These are phyloP conservation scores for Solanum chaucha DNA, from an alignment of 257 asterid species.

Conservation along the genomic window DNA sequence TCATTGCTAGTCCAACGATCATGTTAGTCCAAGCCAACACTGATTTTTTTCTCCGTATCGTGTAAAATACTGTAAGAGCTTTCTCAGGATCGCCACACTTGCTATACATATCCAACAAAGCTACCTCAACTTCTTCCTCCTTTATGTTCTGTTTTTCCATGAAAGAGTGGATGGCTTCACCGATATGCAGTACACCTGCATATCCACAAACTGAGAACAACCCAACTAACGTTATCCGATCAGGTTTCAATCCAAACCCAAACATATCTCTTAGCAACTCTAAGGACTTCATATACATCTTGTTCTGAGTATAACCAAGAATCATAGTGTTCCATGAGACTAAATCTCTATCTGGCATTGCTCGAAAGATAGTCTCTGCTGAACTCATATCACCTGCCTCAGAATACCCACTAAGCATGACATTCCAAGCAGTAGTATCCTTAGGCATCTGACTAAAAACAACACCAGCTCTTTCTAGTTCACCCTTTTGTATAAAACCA, in stretches of 20 bases:
- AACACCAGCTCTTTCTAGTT: constrained; percentile 33
- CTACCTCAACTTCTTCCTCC: constrained; percentile 36
- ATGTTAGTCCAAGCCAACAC: constrained; percentile 66
- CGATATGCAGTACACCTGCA: constrained; percentile 50
- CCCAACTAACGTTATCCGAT: constrained; percentile 42
- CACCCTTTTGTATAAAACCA: constrained; percentile 46
- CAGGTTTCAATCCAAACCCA: constrained; percentile 37
- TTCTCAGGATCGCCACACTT: constrained; percentile 57
- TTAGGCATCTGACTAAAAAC: constrained; percentile 41
- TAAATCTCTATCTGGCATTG: constrained; percentile 5
- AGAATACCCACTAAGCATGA: constrained; percentile 2
- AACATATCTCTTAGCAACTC: constrained; percentile 1
- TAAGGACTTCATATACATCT: neutral
- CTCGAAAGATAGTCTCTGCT: constrained; percentile 1
- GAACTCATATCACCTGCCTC: constrained; percentile 19
- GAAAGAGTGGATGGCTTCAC: constrained; percentile 48
- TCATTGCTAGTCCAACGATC: constrained; percentile 54
- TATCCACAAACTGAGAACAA: constrained; percentile 58
- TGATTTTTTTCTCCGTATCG: constrained; percentile 29
- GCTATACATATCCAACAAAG: constrained; percentile 61
- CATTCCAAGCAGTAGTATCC: constrained; percentile 9
- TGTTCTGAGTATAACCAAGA: constrained; percentile 5
- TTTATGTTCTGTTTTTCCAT: constrained; percentile 31
- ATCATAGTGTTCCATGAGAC: constrained; percentile 12
- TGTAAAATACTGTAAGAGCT: constrained; percentile 39